phyloP scores from a whole-genome alignment of 73 alveolate species.

The Durusdinium trenchii region DNA sequence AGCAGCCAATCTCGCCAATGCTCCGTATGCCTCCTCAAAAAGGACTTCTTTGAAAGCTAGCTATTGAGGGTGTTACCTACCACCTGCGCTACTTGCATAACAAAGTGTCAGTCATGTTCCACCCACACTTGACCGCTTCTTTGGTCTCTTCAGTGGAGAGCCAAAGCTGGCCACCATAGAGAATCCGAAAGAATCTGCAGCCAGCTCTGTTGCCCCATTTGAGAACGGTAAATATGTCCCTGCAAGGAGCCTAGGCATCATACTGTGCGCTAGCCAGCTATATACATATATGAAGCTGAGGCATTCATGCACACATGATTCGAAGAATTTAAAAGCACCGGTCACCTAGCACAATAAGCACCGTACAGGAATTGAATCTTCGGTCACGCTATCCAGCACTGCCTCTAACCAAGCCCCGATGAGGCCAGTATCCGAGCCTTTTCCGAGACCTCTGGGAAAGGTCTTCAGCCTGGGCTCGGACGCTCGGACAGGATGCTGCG shows the following conservation, averaged over 20 bases:
- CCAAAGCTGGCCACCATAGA: not conserved
- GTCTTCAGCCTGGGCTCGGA: not conserved
- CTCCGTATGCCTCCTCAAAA: not conserved
- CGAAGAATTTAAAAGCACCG: not conserved
- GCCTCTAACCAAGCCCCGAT: not conserved
- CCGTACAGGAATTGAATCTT: not conserved
- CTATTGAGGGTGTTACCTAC: not conserved
- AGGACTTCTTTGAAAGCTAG: not conserved
- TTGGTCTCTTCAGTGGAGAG: not conserved
- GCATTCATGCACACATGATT: not conserved
- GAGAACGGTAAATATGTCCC: not conserved
- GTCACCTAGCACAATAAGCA: not conserved
- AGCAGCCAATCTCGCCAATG: not conserved
- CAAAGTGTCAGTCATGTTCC: no score
- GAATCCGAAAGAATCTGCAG: not conserved
- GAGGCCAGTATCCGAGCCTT: not conserved
- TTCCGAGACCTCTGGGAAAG: conserved; percentile 8
- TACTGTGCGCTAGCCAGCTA: not conserved
- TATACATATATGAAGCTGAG: no score
- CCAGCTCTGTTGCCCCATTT: not conserved
- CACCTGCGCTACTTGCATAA: not conserved
- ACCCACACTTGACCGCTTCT: not conserved
- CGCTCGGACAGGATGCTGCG: not conserved
- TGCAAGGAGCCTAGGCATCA: not conserved
- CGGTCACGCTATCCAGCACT: not conserved